Conservation (phyloP, 2,329 filamentous ascomycete species). For the Alternaria sp. region DNA sequence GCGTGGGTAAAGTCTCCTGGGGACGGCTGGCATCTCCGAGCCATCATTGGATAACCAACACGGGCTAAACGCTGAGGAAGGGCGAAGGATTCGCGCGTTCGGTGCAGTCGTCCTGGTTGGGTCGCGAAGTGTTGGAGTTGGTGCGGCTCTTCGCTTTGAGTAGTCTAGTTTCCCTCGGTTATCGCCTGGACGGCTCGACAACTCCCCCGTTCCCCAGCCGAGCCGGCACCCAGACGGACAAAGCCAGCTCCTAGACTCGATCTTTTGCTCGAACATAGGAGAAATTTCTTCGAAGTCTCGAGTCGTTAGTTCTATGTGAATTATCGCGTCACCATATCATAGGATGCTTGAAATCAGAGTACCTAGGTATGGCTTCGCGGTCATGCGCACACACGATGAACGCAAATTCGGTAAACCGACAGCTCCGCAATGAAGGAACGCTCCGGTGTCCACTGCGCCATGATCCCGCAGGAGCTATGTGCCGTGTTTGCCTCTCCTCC, state of each 20-base stretch:
- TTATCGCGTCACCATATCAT: too few relatives aligned
- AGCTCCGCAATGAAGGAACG: too few relatives aligned
- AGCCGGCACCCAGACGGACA: neutral
- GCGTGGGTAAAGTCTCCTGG: neutral
- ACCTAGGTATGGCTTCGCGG: too few relatives aligned
- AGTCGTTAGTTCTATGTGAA: too few relatives aligned
- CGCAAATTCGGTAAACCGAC: too few relatives aligned
- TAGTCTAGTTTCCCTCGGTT: neutral
- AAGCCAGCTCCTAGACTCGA: too few relatives aligned
- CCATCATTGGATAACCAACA: neutral
- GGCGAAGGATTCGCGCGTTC: neutral
- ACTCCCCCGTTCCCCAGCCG: neutral
- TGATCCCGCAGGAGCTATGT: neutral
- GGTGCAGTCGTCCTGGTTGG: neutral
- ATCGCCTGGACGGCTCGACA: neutral
- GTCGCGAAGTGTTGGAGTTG: too few relatives aligned
- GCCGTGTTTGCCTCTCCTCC: neutral
- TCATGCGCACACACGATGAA: too few relatives aligned
- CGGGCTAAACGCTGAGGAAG: neutral
- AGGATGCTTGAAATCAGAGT: too few relatives aligned
- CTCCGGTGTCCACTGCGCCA: too few relatives aligned
- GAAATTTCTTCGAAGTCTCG: fast-evolving
- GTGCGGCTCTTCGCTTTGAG: neutral
- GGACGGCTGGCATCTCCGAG: neutral
- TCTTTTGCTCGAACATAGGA: too few relatives aligned